Evolutionary conservation across 2,329 filamentous ascomycete species (phyloP), one percentile per base, ranked within the genome.

Genomic region (Xylariales sp.): DNA sequence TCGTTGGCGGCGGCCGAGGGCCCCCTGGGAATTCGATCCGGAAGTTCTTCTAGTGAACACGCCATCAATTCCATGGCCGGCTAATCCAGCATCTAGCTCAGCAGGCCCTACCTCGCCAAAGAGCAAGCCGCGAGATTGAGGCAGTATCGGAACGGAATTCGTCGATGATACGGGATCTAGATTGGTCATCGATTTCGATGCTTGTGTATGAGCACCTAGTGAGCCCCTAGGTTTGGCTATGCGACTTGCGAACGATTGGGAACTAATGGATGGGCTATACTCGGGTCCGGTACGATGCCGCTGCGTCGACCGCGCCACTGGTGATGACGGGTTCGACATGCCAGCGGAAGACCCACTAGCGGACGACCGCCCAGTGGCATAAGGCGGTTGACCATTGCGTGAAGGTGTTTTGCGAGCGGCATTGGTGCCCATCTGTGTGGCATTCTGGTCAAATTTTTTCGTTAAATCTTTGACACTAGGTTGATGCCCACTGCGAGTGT

Each of bases 381-480:
- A 82, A 67, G 82, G 78, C 65, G 78, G 77, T 65, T 80, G 78
- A 72, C 79, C 78, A 73, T 79, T 75, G 52, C 72, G 63, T 49
- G 48, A 43, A 36, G 78, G 64, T 73, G 77, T 70, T 75, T 80
- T 75, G 75, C 75, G 74, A 75, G 78, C 74, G 71, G 79, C 67
- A 70, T 69, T 69, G 69, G 55, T 75, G 54, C 72, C 72, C 30
- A 65, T 48, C 62, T 75, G 71, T 30, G 76, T 70, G 54, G 78
- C 82, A 72, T 85, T 89, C 75, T 90, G 88, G 78, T 95, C 92
- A 80, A 95, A 96, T 62, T 87, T 90, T 79, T 90, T 93, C 75
- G 92, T 90, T 69, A 96, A 83, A 76, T 96, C 92, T 80, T 91
- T 93, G 73, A 96, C 91, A 68, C 91, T 94, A n/a, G 89, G 84